A percentile compares a stretch with the other conserved stretches of the same genome.
Evolutionary conservation across 768 basidiomycete genomes (phyloP).

Genomic region (Chalciporus chontae): DNA sequence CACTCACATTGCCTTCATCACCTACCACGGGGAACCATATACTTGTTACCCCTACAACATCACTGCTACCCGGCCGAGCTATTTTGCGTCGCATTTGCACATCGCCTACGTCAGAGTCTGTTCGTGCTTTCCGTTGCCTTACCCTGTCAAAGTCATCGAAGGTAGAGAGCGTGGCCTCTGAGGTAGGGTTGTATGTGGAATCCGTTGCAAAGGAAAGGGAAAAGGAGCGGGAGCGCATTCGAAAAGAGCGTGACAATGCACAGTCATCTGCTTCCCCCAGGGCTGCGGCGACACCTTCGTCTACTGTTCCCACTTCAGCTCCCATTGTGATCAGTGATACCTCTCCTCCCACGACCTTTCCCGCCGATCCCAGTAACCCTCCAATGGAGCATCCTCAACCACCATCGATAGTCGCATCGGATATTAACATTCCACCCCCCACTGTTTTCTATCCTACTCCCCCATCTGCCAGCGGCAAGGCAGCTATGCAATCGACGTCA

Average conservation of each 20-base stretch:
- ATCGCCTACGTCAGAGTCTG: conserved; percentile 37
- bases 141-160: conserved; percentile 50
- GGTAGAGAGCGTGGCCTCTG: conserved; percentile 50
- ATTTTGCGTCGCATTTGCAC: conserved; percentile 33
- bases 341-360: conserved; percentile 13
- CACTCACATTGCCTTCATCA: conserved; percentile 24
- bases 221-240: conserved; percentile 69
- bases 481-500: conserved; percentile 4
- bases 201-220: conserved; percentile 74
- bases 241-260: conserved; percentile 57
- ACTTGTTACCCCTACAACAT: not conserved
- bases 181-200: conserved; percentile 72
- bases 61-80: conserved; percentile 20
- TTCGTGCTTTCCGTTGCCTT: conserved; percentile 47
- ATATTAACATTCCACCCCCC: conserved; percentile 23
- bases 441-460: conserved; percentile 60
- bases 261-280: conserved; percentile 29
- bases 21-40: conserved; percentile 11
- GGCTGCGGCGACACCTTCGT: conserved; percentile 20
- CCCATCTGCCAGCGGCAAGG: conserved; percentile 41
- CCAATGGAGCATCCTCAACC: conserved; percentile 10
- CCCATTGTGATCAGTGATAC: conserved; percentile 6
- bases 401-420: conserved; percentile 11
- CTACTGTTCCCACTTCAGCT: conserved; percentile 9
- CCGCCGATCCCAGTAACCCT: conserved; percentile 11